phyloP scores from a whole-genome alignment of 208 protist genomes.

The Plasmodiophora brassicae region DNA sequence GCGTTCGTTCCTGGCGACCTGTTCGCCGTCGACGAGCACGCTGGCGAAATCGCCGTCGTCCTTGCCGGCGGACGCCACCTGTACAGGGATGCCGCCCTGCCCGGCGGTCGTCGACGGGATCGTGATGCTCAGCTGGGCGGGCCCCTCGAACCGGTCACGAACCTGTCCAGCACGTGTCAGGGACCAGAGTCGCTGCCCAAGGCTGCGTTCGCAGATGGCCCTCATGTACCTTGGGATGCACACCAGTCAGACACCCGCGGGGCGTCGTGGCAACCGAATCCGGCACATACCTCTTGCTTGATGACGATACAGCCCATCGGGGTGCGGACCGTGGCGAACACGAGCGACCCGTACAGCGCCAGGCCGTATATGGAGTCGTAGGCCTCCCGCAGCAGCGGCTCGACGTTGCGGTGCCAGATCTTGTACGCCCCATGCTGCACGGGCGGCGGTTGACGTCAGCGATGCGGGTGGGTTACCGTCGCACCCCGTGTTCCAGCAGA shows the following conservation, averaged over 20 bases:
- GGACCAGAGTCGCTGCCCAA: too few relatives aligned
- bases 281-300: constrained; percentile 11
- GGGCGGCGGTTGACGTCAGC: too few relatives aligned
- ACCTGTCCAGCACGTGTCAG: too few relatives aligned
- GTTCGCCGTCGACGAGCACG: background rate
- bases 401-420: constrained; percentile 26
- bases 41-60: constrained; percentile 30
- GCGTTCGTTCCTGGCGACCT: background rate
- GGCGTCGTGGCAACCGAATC: too few relatives aligned
- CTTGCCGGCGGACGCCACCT: background rate
- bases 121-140: background rate
- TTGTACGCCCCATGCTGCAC: constrained; percentile 15
- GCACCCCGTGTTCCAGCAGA: too few relatives aligned
- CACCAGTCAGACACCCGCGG: too few relatives aligned
- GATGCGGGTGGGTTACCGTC: too few relatives aligned
- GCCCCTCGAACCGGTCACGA: background rate
- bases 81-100: background rate
- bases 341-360: background rate
- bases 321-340: background rate
- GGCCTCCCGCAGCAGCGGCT: background rate
- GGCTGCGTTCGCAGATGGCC: too few relatives aligned
- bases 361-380: constrained; percentile 10
- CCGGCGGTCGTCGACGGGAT: background rate
- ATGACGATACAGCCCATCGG: background rate
- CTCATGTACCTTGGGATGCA: too few relatives aligned